Evolutionary conservation across 345 rosid species (phyloP).

Genomic region (Eucalyptus shirleyi): DNA sequence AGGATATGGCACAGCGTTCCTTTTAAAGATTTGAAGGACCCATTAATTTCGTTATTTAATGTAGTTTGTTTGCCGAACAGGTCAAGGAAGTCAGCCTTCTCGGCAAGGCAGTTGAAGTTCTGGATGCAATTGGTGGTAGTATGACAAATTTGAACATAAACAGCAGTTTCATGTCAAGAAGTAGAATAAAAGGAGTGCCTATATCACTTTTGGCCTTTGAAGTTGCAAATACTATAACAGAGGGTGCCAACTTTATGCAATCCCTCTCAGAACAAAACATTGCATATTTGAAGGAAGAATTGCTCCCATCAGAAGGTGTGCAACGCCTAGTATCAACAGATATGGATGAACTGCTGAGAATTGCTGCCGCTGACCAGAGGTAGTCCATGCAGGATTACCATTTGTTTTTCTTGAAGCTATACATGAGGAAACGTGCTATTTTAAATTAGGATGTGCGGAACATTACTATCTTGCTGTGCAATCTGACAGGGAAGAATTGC

Average conservation of each 20-base stretch:
- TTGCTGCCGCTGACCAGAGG: conserved; percentile 91
- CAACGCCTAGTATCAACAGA: conserved; percentile 69
- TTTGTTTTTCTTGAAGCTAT: not conserved
- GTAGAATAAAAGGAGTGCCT: conserved; percentile 53
- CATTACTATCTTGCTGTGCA: not conserved
- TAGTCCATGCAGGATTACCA: not conserved
- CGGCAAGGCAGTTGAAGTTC: conserved; percentile 60
- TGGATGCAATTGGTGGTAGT: conserved; percentile 29
- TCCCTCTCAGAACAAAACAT: conserved; percentile 64
- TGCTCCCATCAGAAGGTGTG: conserved; percentile 83
- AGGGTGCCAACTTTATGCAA: conserved; percentile 87
- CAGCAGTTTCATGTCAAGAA: conserved; percentile 63
- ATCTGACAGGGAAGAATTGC: conserved; percentile 65
- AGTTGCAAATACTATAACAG: conserved; percentile 85
- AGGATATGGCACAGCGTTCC: not conserved
- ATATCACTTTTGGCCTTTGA: conserved; percentile 74
- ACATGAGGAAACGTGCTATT: not conserved
- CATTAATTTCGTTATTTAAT: not conserved
- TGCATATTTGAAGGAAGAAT: conserved; percentile 57
- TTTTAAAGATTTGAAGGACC: not conserved
- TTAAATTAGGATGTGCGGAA: not conserved
- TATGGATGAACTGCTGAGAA: conserved; percentile 65
- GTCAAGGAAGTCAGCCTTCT: not conserved
- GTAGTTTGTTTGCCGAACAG: not conserved
- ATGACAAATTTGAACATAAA: conserved; percentile 46